A percentile compares a stretch with the other conserved stretches of the same genome.
These are phyloP conservation scores for Begonia fuchsioides DNA, from an alignment of 306 rosid genomes.

Conservation along the genomic window DNA sequence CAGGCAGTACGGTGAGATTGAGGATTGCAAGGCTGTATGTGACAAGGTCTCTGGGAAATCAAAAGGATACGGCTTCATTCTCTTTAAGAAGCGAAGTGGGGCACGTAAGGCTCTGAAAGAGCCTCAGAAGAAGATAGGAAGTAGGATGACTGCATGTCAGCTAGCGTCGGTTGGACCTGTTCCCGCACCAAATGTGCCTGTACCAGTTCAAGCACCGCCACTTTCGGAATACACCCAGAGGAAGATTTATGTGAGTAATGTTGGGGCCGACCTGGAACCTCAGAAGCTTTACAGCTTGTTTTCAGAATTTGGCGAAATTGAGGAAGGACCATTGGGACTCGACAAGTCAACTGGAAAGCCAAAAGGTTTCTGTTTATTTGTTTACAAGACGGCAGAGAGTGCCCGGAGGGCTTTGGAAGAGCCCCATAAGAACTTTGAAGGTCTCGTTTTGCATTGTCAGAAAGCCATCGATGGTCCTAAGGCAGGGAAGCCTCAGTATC, in stretches of 20 bases:
- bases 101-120: conserved; percentile 64
- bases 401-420: conserved; percentile 65
- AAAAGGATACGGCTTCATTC: conserved; percentile 78
- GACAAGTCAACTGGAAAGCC: conserved; percentile 77
- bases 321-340: conserved; percentile 89
- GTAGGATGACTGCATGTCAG: conserved; percentile 83
- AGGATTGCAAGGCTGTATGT: conserved; percentile 82
- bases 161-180: conserved; percentile 74
- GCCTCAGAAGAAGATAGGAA: conserved; percentile 92
- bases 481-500: conserved; percentile 44
- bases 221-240: conserved; percentile 63
- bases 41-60: conserved; percentile 93
- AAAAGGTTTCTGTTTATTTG: conserved; percentile 83
- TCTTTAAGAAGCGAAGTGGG: conserved; percentile 63
- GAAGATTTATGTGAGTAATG: conserved; percentile 90
- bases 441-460: conserved; percentile 78
- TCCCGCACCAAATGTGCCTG: conserved; percentile 9
- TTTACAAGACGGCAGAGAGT: conserved; percentile 50
- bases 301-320: conserved; percentile 66
- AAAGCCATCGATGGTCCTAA: conserved; percentile 87
- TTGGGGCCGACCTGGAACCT: conserved; percentile 60
- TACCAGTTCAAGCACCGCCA: conserved; percentile 6
- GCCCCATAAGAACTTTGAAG: conserved; percentile 86
- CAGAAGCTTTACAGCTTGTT: conserved; percentile 46
- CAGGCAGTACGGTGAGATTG: conserved; percentile 63